Base-by-base conservation (phyloP, 169 alveolate species). In the Plasmodium ovale region DNA sequence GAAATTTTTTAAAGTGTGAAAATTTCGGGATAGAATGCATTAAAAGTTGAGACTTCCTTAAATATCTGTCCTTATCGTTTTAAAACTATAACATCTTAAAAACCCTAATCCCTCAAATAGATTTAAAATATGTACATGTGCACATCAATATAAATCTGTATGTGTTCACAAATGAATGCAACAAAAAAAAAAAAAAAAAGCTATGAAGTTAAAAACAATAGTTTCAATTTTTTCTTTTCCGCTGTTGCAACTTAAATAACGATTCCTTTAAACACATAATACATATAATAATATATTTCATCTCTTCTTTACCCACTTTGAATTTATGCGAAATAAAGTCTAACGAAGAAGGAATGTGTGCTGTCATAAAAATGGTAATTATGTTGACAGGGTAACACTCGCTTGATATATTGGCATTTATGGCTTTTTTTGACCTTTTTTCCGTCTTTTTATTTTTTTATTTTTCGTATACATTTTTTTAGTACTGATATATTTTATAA, bases 41-140 rank as follows among this genome's bases (percentile, higher is more conserved):
- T 59, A 16, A 59, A 47, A 49, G 21, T 1, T 39, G 21, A 12
- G 74, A 74, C 53, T 74, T 65, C 64, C 54, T 74, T 37, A 74
- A 74, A 65, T 74, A 74, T n/a, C 25, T 74, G 25, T 74, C 88
- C 73, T 23, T 74, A 5, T 74, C 88, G 33, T 33, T 74, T 25
- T 74, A 74, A 37, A 74, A 74, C 53, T 74, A 74, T 42, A 74
- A 74, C 35, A 74, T 37, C 60, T 74, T 74, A 60, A 74, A 74
- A 60, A 60, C 72, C 31, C 47, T 74, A 62, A 74, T 73, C 27
- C 42, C 60, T 74, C 88, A 74, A 74, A 74, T 74, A 74, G 60
- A 35, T 31, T 25, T 59, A 60, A 42, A 74, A 37, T 72, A 19
- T 42, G n/a, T 33, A 72, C 42, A 53, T 44, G 33, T 29, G 39